Evolutionary conservation across 2,329 filamentous ascomycete species (phyloP).

Genomic region (Allantophomopsis lycopodina): DNA sequence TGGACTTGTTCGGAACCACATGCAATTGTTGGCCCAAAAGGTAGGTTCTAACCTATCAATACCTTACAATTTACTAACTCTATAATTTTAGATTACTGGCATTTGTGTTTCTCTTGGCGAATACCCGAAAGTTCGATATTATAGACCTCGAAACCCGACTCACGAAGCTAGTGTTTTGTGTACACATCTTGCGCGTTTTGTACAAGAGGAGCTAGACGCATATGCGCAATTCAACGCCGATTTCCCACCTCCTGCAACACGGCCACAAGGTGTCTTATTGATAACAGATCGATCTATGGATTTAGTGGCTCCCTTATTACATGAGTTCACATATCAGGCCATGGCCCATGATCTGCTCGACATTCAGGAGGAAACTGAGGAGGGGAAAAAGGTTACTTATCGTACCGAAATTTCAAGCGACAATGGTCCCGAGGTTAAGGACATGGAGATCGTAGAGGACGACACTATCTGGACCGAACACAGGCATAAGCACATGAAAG

Average conservation of each 20-base stretch:
- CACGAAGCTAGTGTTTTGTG: conserved; percentile 86
- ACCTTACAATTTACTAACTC: conserved; percentile 6
- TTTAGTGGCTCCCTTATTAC: conserved; percentile 70
- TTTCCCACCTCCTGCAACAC: conserved; percentile 66
- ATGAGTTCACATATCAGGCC: conserved; percentile 97
- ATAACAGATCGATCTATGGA: conserved; percentile 93
- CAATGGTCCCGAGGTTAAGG: conserved; percentile 62
- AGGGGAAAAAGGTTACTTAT: conserved; percentile 80
- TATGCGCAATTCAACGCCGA: conserved; percentile 75
- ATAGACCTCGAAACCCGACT: conserved; percentile 56
- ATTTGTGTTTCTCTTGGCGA: conserved; percentile 89
- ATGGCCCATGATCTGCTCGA: conserved; percentile 92
- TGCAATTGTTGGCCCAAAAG: conserved; percentile 80
- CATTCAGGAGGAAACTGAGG: conserved; percentile 81
- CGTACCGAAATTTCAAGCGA: conserved; percentile 62
- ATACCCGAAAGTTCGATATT: conserved; percentile 87
- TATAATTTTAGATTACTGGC: conserved; percentile 53
- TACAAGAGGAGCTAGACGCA: conserved; percentile 81
- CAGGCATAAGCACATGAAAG: conserved; percentile 92
- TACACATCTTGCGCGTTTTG: conserved; percentile 76
- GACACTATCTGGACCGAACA: conserved; percentile 95
- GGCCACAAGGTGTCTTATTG: conserved; percentile 71
- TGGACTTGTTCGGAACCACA: conserved; percentile 64
- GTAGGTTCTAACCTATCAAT: conserved; percentile 27
- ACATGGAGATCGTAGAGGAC: conserved; percentile 81